These are phyloP conservation scores for Thelonectria blattea DNA, from an alignment of 2,329 filamentous ascomycete species.

Conservation along the genomic window DNA sequence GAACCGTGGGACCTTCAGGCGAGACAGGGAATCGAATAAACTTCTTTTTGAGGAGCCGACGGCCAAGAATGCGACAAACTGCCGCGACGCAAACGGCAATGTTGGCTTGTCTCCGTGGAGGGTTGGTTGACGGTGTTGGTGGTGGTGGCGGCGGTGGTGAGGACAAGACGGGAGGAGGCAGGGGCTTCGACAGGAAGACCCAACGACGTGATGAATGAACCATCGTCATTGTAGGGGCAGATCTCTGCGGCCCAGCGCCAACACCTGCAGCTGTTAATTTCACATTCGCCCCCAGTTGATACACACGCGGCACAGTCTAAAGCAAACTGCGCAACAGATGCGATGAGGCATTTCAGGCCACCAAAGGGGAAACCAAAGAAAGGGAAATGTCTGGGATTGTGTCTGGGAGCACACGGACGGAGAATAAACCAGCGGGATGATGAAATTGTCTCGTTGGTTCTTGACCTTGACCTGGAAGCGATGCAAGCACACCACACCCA, in stretches of 20 bases:
- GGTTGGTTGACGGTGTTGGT: not conserved
- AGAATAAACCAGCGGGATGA: conserved; percentile 9
- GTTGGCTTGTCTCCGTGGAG: not conserved
- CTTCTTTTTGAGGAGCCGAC: not conserved
- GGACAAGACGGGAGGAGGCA: not conserved
- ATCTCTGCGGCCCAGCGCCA: not conserved
- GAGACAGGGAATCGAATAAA: conserved; percentile 13
- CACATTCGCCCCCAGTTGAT: conserved; percentile 1
- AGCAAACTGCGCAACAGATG: conserved; percentile 15
- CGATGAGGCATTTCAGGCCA: not conserved
- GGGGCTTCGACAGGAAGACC: not conserved
- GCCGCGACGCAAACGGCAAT: not conserved
- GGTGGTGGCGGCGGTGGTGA: conserved; percentile 6
- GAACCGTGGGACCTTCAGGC: conserved; percentile 11
- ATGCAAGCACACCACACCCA: conserved; percentile 13
- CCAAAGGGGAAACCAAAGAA: not conserved
- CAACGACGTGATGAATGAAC: conserved; percentile 1
- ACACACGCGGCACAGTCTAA: conserved; percentile 12
- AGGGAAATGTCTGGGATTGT: not conserved
- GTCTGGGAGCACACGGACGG: not conserved
- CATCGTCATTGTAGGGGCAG: conserved; percentile 2
- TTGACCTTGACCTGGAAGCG: conserved; percentile 1
- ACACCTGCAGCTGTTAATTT: too few species aligned
- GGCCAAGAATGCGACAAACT: not conserved
- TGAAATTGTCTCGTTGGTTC: conserved; percentile 6